Conservation (phyloP, 495 filamentous ascomycete species). For the Lineolata rhizophorae region DNA sequence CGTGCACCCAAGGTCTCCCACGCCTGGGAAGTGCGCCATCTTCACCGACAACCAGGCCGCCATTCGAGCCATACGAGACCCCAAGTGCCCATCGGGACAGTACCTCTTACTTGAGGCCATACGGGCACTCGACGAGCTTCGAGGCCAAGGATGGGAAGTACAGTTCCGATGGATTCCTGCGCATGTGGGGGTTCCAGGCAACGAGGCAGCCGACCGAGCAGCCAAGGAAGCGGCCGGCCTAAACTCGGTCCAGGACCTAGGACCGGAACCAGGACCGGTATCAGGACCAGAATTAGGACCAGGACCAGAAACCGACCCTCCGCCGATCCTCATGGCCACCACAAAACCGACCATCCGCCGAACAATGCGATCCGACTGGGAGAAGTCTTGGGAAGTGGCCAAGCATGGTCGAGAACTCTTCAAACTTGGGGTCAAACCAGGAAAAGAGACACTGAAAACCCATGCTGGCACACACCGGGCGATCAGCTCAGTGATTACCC, state of each 20-base stretch:
- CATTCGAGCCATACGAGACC: slow-evolving; percentile 4
- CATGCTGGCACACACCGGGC: slow-evolving; percentile 7
- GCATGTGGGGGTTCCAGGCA: too few species aligned
- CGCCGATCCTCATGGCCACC: slow-evolving; percentile 3
- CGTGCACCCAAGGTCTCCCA: slow-evolving; percentile 2
- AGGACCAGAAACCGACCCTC: slow-evolving; percentile 5
- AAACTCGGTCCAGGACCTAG: slow-evolving; percentile 13
- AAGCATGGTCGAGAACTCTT: slow-evolving; percentile 4
- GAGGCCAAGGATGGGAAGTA: slow-evolving; percentile 6
- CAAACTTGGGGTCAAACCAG: slow-evolving; percentile 1
- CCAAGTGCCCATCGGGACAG: slow-evolving; percentile 2
- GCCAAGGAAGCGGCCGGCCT: too few species aligned
- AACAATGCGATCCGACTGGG: neutral
- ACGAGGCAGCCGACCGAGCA: too few species aligned
- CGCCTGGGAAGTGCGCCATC: slow-evolving; percentile 2
- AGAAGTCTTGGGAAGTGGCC: slow-evolving; percentile 1
- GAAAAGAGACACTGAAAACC: slow-evolving; percentile 3
- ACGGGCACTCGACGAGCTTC: slow-evolving; percentile 7
- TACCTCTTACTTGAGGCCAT: slow-evolving; percentile 5
- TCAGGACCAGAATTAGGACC: too few species aligned
- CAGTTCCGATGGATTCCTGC: too few species aligned
- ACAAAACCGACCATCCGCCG: slow-evolving; percentile 1
- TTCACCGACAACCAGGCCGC: slow-evolving; percentile 6
- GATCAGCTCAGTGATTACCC: too few species aligned
- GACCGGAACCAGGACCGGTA: slow-evolving; percentile 13